phyloP scores from a whole-genome alignment of 2,329 filamentous ascomycete species.

The Fusarium sublunatum region DNA sequence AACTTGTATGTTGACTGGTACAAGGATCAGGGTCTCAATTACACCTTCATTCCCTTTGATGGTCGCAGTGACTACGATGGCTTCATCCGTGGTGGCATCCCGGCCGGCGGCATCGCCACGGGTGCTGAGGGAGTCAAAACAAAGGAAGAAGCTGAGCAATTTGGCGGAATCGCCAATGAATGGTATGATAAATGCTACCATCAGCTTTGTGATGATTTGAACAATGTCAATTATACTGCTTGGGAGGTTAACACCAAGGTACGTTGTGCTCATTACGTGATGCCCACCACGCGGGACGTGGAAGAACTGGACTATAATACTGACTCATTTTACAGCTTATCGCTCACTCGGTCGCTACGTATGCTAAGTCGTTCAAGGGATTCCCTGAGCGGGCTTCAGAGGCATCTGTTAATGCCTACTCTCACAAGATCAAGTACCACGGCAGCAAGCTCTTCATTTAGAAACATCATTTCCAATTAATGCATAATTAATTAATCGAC shows the following conservation, averaged over 20 bases:
- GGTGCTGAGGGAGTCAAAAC: slow-evolving; percentile 84
- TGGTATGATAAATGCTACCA: slow-evolving; percentile 72
- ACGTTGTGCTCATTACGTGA: no score
- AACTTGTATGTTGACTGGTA: slow-evolving; percentile 77
- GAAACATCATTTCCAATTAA: neutral
- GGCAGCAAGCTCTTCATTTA: slow-evolving; percentile 62
- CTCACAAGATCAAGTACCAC: slow-evolving; percentile 60
- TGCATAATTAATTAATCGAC: no score
- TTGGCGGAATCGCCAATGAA: slow-evolving; percentile 75
- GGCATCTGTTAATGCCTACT: slow-evolving; percentile 47
- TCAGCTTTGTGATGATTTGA: slow-evolving; percentile 69
- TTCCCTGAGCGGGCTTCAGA: slow-evolving; percentile 67
- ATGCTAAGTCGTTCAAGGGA: slow-evolving; percentile 71
- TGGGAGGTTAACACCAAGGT: slow-evolving; percentile 72
- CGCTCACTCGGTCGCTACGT: slow-evolving; percentile 78
- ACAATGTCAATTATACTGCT: slow-evolving; percentile 68
- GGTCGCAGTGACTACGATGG: slow-evolving; percentile 83
- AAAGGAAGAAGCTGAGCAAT: slow-evolving; percentile 69
- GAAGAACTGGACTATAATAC: neutral
- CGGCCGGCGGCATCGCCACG: slow-evolving; percentile 79
- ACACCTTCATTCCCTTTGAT: slow-evolving; percentile 79
- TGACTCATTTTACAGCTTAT: slow-evolving; percentile 62
- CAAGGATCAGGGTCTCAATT: slow-evolving; percentile 68
- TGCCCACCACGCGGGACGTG: neutral
- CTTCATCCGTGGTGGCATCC: slow-evolving; percentile 79